These are phyloP conservation scores for Dipodascus albidus DNA, from an alignment of 805 yeast species.

Conservation along the genomic window DNA sequence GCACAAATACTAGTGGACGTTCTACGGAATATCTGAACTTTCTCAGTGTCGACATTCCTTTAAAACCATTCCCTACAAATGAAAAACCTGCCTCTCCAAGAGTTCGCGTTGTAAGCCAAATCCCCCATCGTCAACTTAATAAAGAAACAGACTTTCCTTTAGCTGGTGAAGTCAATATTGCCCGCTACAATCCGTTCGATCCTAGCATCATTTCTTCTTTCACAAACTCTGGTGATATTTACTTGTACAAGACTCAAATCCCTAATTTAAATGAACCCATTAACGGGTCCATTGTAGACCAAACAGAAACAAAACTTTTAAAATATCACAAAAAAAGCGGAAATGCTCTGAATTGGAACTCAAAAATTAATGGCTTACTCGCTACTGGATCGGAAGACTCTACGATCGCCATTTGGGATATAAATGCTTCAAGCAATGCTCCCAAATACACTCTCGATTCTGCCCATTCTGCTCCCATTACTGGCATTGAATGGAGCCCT, in stretches of 20 bases:
- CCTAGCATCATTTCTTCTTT: conserved; percentile 42
- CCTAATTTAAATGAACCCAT: conserved; percentile 14
- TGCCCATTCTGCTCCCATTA: conserved; percentile 40
- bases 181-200: conserved; percentile 40
- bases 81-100: neutral
- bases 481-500: conserved; percentile 62
- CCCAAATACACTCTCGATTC: neutral
- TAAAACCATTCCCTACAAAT: conserved; percentile 1
- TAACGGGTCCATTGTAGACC: conserved; percentile 13
- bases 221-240: conserved; percentile 30
- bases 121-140: conserved; percentile 33
- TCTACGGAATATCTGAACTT: conserved; percentile 36
- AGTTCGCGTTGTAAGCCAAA: conserved; percentile 28
- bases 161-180: conserved; percentile 55
- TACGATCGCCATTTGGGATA: conserved; percentile 62
- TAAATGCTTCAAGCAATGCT: neutral
- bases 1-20: conserved; percentile 52
- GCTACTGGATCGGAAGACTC: conserved; percentile 58
- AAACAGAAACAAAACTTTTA: conserved; percentile 24
- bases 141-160: neutral
- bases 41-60: conserved; percentile 29
- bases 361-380: conserved; percentile 30
- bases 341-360: conserved; percentile 59
- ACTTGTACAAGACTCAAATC: conserved; percentile 14
- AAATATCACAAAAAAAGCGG: conserved; percentile 50